Evolutionary conservation across 1,284 basidiomycete genomes (phyloP).

Genomic region (Termitomyces sp.): DNA sequence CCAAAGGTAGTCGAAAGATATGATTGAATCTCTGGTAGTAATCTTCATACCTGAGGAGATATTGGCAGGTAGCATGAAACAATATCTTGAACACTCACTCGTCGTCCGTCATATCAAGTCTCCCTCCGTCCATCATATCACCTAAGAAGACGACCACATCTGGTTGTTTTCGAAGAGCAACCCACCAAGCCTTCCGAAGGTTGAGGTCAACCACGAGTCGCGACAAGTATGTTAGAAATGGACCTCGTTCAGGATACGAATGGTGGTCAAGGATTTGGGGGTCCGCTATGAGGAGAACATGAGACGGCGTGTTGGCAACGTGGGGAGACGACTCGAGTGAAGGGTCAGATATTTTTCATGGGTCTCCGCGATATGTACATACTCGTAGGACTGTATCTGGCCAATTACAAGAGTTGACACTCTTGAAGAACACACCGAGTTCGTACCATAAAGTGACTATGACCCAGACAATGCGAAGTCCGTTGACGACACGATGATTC

Average conservation of each 20-base stretch:
- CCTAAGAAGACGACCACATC: constrained; percentile 80
- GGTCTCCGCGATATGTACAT: constrained; percentile 13
- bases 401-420: constrained; percentile 53
- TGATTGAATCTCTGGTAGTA: constrained; percentile 65
- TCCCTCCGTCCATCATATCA: constrained; percentile 84
- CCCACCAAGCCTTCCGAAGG: constrained; percentile 79
- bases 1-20: constrained; percentile 50
- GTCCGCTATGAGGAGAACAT: constrained; percentile 77
- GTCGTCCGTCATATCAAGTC: constrained; percentile 53
- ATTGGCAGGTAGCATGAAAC: neutral
- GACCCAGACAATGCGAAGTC: constrained; percentile 31
- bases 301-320: constrained; percentile 36
- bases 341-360: neutral
- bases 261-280: constrained; percentile 73
- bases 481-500: constrained; percentile 21
- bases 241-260: constrained; percentile 51
- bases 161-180: constrained; percentile 55
- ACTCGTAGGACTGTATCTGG: constrained; percentile 38
- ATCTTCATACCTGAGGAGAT: constrained; percentile 52
- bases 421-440: constrained; percentile 52
- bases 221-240: constrained; percentile 45
- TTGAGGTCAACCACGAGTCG: constrained; percentile 66
- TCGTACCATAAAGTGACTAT: constrained; percentile 55
- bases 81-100: constrained; percentile 52
- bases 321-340: neutral